A percentile compares a stretch with the other conserved stretches of the same genome.
Evolutionary conservation across 106 monocot species (phyloP).

Genomic region (Acorus gramineus): DNA sequence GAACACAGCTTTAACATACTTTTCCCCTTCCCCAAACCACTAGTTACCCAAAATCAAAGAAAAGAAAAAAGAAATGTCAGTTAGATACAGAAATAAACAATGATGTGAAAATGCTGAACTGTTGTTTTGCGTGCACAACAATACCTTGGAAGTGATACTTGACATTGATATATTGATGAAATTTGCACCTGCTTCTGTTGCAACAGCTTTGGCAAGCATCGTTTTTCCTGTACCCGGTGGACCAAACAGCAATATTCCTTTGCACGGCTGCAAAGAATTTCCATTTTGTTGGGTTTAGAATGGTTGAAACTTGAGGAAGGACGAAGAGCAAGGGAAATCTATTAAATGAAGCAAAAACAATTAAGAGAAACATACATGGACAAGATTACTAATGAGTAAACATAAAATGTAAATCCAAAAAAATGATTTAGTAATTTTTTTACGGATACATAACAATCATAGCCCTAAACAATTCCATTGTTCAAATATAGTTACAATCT

Average conservation of each 20-base stretch:
- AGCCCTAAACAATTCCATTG: too few species aligned
- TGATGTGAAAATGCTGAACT: not conserved
- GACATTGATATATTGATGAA: constrained; percentile 99
- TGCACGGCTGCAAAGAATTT: constrained; percentile 56
- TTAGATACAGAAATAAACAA: not conserved
- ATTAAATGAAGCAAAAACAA: too few species aligned
- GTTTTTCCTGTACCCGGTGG: constrained; percentile 99
- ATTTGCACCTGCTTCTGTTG: constrained; percentile 93
- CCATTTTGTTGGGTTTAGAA: too few species aligned
- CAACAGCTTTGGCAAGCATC: constrained; percentile 98
- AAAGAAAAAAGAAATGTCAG: not conserved
- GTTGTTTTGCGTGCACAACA: not conserved
- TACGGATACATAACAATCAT: too few species aligned
- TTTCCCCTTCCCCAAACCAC: constrained; percentile 37
- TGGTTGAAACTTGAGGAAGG: too few species aligned
- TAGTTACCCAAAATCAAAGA: constrained; percentile 5
- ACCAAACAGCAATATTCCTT: constrained; percentile 93
- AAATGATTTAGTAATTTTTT: too few species aligned
- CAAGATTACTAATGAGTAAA: too few species aligned
- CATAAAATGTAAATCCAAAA: too few species aligned
- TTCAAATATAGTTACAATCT: too few species aligned
- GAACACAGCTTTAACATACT: constrained; percentile 29
- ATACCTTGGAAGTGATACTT: constrained; percentile 96
- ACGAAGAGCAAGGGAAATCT: too few species aligned
- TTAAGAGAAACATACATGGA: too few species aligned